Evolutionary conservation across 768 basidiomycete genomes (phyloP).

Genomic region (Amyloporia xantha): DNA sequence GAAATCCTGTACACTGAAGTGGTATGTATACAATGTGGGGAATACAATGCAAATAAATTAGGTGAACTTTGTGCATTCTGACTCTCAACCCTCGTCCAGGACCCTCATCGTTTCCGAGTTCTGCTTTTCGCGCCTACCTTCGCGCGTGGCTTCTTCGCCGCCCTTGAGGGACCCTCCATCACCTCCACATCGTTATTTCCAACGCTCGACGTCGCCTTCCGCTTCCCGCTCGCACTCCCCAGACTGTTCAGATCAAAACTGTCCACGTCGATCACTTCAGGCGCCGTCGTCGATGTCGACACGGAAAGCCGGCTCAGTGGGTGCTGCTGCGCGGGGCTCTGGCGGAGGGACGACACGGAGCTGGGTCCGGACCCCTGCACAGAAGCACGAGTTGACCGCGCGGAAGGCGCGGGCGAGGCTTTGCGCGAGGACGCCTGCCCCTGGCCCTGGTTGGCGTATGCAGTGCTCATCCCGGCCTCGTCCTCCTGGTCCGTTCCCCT

Average conservation of each 20-base stretch:
- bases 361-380: slow-evolving; percentile 12
- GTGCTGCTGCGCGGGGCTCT: slow-evolving; percentile 42
- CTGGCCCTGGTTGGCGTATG: no score
- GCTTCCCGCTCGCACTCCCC: slow-evolving; percentile 33
- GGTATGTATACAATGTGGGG: neutral
- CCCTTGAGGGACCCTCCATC: slow-evolving; percentile 18
- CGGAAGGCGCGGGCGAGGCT: slow-evolving; percentile 44
- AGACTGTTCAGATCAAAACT: slow-evolving; percentile 34
- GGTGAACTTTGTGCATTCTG: neutral
- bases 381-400: slow-evolving; percentile 26
- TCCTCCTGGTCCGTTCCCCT: slow-evolving; percentile 22
- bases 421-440: slow-evolving; percentile 35
- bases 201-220: slow-evolving; percentile 36
- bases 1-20: neutral
- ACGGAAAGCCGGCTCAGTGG: slow-evolving; percentile 26
- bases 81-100: no score
- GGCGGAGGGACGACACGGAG: slow-evolving; percentile 28
- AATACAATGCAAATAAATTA: neutral
- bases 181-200: slow-evolving; percentile 23
- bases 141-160: slow-evolving; percentile 18
- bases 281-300: slow-evolving; percentile 20
- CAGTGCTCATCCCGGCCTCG: slow-evolving; percentile 24
- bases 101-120: slow-evolving; percentile 17
- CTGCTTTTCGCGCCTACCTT: slow-evolving; percentile 19
- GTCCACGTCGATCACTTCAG: slow-evolving; percentile 38